Conservation (phyloP, 176 grass and related monocot genomes). For the Microstegium vimineum region DNA sequence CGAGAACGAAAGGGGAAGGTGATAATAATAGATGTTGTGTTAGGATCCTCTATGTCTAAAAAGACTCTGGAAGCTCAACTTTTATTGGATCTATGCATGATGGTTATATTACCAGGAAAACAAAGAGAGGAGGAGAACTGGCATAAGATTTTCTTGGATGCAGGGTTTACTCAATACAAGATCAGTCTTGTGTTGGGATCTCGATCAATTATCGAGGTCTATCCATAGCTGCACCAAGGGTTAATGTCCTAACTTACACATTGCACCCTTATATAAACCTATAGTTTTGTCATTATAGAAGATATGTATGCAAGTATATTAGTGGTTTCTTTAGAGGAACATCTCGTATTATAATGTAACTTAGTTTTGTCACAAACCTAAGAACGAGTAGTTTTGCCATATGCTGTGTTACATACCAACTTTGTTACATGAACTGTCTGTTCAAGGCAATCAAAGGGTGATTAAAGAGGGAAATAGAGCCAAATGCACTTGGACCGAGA, state of each 20-base stretch:
- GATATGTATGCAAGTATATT: no score
- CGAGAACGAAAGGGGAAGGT: not conserved
- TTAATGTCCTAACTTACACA: not conserved
- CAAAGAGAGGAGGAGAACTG: not conserved
- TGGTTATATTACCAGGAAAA: not conserved
- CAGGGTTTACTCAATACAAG: not conserved
- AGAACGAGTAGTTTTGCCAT: no score
- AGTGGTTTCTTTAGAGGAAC: no score
- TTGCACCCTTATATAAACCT: not conserved
- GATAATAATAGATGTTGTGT: not conserved
- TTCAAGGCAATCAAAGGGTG: no score
- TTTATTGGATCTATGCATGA: not conserved
- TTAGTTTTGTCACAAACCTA: no score
- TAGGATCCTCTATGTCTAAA: not conserved
- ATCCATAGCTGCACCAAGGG: not conserved
- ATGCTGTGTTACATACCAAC: no score
- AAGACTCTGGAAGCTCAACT: not conserved
- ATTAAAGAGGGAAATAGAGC: not conserved
- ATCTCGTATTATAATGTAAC: no score
- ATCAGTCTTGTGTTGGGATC: not conserved
- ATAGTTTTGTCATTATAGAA: no score
- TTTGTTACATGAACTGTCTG: not conserved
- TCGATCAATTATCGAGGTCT: not conserved
- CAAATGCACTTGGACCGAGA: not conserved
- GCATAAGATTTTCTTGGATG: not conserved